Base-by-base conservation (phyloP, 371 early-diverging fungal genomes). In the Choanephora cucurbitarum region DNA sequence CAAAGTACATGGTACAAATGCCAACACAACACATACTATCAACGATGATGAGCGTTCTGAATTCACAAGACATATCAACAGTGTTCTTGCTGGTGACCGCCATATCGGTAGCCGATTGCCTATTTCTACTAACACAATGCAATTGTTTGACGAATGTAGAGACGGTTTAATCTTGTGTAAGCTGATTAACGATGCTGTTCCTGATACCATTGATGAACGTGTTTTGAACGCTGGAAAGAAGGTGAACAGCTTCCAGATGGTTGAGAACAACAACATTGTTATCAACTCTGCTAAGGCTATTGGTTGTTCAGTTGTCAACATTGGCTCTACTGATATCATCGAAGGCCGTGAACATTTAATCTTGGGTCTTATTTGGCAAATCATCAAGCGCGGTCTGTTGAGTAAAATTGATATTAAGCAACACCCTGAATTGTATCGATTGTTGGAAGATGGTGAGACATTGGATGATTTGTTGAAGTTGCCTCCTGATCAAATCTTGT, bases 211-310 rank as follows among this genome's bases (percentile, higher is more conserved):
- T 60, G 97, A 97, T 75, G 97, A 97, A 69, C 94, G 97, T 73
- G 97, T 95, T 24, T 79, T 98, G 64, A 97, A 97, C 76, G 77
- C 80, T 10, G 79, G 81, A 39, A 87, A 86, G 67, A 93, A 91
- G 64, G 75, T 92, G 45, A 89, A 87, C 66, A 77, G 85, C 39
- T 98, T 96, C 85, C 92, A 97, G 70, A 93, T 95, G 83, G 94
- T 92, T n/a, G 97, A 96, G 77, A 98, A 98, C 81, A 93, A 95
- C 82, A 96, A 96, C 68, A 88, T 97, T 31, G 97, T 93, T 22
- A 89, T 98, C 77, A 96, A 95, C 83, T 92, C 94, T 50, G 97
- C 97, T 62, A 98, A 98, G 75, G 97, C 97, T 46, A 96, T 97
- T 62, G 97, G 97, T 15, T 95, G 97, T 71, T 86, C 84, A 44